phyloP scores from a whole-genome alignment of 2,329 filamentous ascomycete species.

The Xylogone sp. region DNA sequence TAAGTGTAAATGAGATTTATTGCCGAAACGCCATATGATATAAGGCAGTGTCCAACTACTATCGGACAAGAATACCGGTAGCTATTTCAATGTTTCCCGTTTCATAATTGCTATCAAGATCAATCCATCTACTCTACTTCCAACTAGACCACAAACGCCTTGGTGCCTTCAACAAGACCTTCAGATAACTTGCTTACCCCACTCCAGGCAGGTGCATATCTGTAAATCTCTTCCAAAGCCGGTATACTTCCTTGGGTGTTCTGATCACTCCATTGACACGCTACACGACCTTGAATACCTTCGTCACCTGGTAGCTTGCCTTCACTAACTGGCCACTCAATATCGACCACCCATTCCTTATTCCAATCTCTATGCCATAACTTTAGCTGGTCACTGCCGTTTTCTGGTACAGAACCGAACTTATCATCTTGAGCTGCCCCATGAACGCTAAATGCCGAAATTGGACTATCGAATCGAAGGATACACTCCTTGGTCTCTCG shows the following conservation, averaged over 20 bases:
- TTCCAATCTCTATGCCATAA: conserved; percentile 83
- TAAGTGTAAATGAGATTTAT: too few species aligned
- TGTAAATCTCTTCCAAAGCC: conserved; percentile 73
- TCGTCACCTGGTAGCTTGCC: conserved; percentile 28
- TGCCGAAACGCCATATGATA: too few species aligned
- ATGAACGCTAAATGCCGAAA: conserved; percentile 60
- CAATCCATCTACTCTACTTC: too few species aligned
- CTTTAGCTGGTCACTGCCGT: conserved; percentile 64
- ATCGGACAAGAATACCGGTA: too few species aligned
- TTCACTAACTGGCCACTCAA: conserved; percentile 51
- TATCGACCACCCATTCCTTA: conserved; percentile 66
- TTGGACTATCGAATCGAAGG: conserved; percentile 65
- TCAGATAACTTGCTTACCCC: conserved; percentile 71
- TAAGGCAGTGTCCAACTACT: too few species aligned
- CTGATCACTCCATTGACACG: conserved; percentile 85
- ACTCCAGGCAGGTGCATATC: conserved; percentile 77
- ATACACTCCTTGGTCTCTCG: conserved; percentile 76
- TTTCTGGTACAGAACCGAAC: conserved; percentile 55
- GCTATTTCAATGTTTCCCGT: too few species aligned
- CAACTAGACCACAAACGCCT: conserved; percentile 46
- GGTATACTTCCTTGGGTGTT: conserved; percentile 72
- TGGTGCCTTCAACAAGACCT: conserved; percentile 78
- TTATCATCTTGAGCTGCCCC: conserved; percentile 59
- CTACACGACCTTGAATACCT: conserved; percentile 59
- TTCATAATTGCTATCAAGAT: too few species aligned